Conservation (phyloP, 495 filamentous ascomycete species). For the Penicillium steckii region DNA sequence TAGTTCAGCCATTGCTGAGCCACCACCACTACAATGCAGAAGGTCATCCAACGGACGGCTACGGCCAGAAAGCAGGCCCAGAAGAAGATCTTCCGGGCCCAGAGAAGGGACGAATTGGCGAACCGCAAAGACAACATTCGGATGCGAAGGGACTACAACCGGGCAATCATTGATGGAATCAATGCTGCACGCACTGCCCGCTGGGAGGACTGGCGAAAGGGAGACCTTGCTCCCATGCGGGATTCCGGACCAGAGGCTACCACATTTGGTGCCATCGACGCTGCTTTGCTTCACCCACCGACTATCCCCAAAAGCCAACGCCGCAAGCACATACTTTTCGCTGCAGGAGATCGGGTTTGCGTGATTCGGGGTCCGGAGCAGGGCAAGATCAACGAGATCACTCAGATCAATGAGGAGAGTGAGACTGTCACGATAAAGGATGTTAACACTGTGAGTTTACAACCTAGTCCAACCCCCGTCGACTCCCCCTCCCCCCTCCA, state of each 20-base stretch:
- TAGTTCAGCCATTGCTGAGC: slow-evolving; percentile 33
- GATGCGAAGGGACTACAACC: slow-evolving; percentile 34
- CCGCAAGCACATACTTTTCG: slow-evolving; percentile 61
- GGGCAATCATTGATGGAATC: slow-evolving; percentile 27
- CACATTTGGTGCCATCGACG: slow-evolving; percentile 50
- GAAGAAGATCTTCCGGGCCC: slow-evolving; percentile 42
- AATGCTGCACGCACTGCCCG: slow-evolving; percentile 33
- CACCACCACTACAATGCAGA: slow-evolving; percentile 60
- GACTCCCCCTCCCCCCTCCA: background rate
- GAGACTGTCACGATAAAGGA: slow-evolving; percentile 62
- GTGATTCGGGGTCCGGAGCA: slow-evolving; percentile 71
- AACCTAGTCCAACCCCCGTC: background rate
- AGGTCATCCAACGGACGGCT: slow-evolving; percentile 65
- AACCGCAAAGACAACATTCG: slow-evolving; percentile 33
- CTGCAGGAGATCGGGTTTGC: slow-evolving; percentile 72
- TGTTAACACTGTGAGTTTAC: slow-evolving; percentile 61
- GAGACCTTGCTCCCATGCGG: slow-evolving; percentile 70
- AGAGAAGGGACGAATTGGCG: slow-evolving; percentile 36
- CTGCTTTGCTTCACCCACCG: slow-evolving; percentile 34
- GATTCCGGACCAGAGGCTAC: slow-evolving; percentile 54
- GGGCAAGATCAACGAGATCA: slow-evolving; percentile 75
- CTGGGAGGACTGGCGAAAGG: slow-evolving; percentile 73
- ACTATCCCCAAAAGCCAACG: slow-evolving; percentile 45
- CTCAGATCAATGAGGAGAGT: slow-evolving; percentile 50
- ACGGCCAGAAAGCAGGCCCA: slow-evolving; percentile 64